These are phyloP conservation scores for Trichopus zeylanicus DNA, from an alignment of 116 monocot species.

Conservation along the genomic window DNA sequence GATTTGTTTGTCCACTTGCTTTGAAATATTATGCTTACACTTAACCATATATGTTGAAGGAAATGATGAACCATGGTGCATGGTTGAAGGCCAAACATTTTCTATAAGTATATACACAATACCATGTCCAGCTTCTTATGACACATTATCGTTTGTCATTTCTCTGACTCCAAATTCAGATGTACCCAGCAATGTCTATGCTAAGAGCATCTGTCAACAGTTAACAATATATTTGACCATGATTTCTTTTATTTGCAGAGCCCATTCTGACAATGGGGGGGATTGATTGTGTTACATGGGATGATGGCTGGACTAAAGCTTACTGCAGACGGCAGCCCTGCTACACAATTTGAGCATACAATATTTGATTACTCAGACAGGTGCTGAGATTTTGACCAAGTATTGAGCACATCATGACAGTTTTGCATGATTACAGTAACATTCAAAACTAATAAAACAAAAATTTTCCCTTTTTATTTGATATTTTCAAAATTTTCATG, in stretches of 20 bases:
- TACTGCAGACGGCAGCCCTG: constrained; percentile 73
- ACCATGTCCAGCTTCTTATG: not conserved
- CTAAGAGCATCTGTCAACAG: no score
- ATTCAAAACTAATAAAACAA: no score
- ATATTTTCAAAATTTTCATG: no score
- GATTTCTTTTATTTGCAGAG: constrained; percentile 33
- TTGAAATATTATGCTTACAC: not conserved
- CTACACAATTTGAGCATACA: constrained; percentile 92
- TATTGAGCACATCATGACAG: no score
- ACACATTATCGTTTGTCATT: no score
- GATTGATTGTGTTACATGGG: constrained; percentile 67
- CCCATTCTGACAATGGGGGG: constrained; percentile 79
- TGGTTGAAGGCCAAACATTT: constrained; percentile 97
- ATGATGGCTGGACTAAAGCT: constrained; percentile 90
- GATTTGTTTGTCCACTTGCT: not conserved
- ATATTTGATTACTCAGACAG: constrained; percentile 80
- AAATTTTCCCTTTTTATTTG: no score
- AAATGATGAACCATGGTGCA: constrained; percentile 65
- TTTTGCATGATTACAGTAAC: no score
- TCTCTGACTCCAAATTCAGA: no score
- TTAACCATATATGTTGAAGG: constrained; percentile 32
- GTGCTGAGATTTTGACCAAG: constrained; percentile 81
- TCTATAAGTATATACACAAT: constrained; percentile 61
- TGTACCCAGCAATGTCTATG: no score
- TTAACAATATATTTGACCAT: not conserved